These are phyloP conservation scores for Bryoerythrophyllum caledonicum DNA, from an alignment of 225 moss, liverwort and hornwort species.

Conservation along the genomic window DNA sequence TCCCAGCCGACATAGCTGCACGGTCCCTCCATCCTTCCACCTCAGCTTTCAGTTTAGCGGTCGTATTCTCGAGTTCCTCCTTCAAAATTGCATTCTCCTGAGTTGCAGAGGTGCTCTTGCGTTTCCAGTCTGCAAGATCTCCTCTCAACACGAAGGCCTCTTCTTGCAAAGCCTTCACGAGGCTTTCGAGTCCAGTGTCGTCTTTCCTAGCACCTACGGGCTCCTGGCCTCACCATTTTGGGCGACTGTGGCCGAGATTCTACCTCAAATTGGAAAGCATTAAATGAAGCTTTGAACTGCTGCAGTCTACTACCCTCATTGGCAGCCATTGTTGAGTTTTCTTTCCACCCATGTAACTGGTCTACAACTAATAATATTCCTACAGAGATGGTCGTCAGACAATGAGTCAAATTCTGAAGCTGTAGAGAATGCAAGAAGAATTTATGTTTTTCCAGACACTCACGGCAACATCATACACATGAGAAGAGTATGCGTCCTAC, in stretches of 20 bases:
- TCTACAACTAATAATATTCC: no score
- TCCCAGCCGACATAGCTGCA: conserved; percentile 48
- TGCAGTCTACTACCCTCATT: conserved; percentile 27
- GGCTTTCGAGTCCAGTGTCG: conserved; percentile 32
- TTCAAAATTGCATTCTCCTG: conserved; percentile 36
- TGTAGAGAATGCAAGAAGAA: no score
- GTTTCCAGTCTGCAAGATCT: conserved; percentile 48
- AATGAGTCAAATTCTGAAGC: no score
- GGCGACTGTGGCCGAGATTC: conserved; percentile 16
- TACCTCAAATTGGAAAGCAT: conserved; percentile 32
- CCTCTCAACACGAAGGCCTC: conserved; percentile 36
- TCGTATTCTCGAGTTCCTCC: conserved; percentile 27
- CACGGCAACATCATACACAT: no score
- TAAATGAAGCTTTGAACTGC: conserved; percentile 34
- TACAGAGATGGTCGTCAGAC: no score
- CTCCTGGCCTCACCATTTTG: conserved; percentile 26
- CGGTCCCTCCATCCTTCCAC: conserved; percentile 51
- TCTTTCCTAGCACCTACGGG: conserved; percentile 20
- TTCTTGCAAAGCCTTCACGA: conserved; percentile 48
- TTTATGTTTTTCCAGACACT: no score
- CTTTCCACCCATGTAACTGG: conserved; percentile 30
- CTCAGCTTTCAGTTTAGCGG: conserved; percentile 33
- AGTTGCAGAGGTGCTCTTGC: conserved; percentile 36
- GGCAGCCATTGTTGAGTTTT: conserved; percentile 21
- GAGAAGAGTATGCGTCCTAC: no score